Conservation (phyloP, 2,329 filamentous ascomycete genomes). For the Fusarium nygamai region DNA sequence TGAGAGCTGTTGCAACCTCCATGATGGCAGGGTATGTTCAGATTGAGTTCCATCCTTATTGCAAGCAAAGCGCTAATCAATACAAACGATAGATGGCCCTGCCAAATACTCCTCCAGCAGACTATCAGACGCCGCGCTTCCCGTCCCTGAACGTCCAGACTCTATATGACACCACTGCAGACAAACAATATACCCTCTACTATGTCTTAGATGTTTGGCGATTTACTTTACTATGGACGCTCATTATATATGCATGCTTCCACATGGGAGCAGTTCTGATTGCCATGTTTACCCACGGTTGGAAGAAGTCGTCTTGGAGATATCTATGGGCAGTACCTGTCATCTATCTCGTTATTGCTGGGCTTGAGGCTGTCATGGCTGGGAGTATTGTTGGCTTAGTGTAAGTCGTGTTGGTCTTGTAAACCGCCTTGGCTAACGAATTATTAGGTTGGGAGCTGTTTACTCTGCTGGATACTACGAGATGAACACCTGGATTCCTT, state of each 20-base stretch:
- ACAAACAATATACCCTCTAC: slow-evolving; percentile 70
- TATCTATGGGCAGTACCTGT: slow-evolving; percentile 78
- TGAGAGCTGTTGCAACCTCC: slow-evolving; percentile 10
- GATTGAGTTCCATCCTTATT: background rate
- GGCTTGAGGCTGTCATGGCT: slow-evolving; percentile 79
- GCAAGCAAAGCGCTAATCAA: slow-evolving; percentile 6
- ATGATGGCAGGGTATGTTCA: slow-evolving; percentile 39
- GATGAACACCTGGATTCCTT: slow-evolving; percentile 95
- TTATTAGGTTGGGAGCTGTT: slow-evolving; percentile 75
- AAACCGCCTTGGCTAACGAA: slow-evolving; percentile 18
- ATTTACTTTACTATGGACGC: slow-evolving; percentile 87
- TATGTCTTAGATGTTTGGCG: slow-evolving; percentile 82
- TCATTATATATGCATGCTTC: slow-evolving; percentile 80
- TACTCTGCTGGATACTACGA: slow-evolving; percentile 85
- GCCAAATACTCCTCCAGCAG: slow-evolving; percentile 50
- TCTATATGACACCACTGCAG: slow-evolving; percentile 55
- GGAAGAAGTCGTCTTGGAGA: slow-evolving; percentile 65
- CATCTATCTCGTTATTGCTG: slow-evolving; percentile 76
- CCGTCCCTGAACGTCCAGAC: slow-evolving; percentile 83
- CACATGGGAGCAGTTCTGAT: slow-evolving; percentile 78
- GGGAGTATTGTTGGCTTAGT: slow-evolving; percentile 84
- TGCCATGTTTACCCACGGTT: slow-evolving; percentile 76
- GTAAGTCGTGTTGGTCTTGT: slow-evolving; percentile 59
- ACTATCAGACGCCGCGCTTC: slow-evolving; percentile 76
- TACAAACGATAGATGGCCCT: slow-evolving; percentile 35